Evolutionary conservation across 179 eudicot species (phyloP).

Genomic region (Amaranthus tricolor): DNA sequence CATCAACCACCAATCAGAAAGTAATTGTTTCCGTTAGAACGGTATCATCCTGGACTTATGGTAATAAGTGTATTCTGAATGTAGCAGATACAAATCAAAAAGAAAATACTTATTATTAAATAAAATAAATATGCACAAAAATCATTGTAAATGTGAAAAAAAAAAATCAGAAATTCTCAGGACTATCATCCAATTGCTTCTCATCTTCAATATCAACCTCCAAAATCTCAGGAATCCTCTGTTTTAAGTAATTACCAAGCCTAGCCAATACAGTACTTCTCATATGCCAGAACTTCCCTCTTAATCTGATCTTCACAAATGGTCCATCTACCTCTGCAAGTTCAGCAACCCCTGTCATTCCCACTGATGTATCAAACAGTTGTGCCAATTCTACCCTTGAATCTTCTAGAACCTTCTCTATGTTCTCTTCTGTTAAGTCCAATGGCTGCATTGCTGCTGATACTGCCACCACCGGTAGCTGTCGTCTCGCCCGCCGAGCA

Average conservation of each 20-base stretch:
- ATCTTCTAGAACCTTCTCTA: slow-evolving; percentile 52
- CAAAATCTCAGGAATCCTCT: slow-evolving; percentile 84
- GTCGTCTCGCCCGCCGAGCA: neutral
- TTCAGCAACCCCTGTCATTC: slow-evolving; percentile 73
- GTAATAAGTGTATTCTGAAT: neutral
- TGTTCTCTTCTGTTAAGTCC: slow-evolving; percentile 82
- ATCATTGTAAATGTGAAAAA: neutral
- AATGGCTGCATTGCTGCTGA: slow-evolving; percentile 58
- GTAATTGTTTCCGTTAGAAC: too few relatives aligned
- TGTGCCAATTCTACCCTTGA: slow-evolving; percentile 70
- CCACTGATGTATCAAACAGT: slow-evolving; percentile 69
- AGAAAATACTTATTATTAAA: neutral
- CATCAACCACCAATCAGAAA: too few relatives aligned
- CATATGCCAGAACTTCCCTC: slow-evolving; percentile 84
- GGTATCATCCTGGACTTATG: neutral
- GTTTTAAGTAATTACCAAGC: slow-evolving; percentile 79
- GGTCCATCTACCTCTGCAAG: slow-evolving; percentile 89
- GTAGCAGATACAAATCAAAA: neutral
- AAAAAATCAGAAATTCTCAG: slow-evolving; percentile 42
- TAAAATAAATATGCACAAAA: slow-evolving; percentile 22
- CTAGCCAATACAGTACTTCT: slow-evolving; percentile 70
- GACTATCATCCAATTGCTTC: slow-evolving; percentile 90
- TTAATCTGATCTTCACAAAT: slow-evolving; percentile 72
- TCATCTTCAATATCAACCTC: slow-evolving; percentile 96
- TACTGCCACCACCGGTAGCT: slow-evolving; percentile 18